Conservation (phyloP, 176 grass and related monocot genomes). For the Aegilops speltoides region DNA sequence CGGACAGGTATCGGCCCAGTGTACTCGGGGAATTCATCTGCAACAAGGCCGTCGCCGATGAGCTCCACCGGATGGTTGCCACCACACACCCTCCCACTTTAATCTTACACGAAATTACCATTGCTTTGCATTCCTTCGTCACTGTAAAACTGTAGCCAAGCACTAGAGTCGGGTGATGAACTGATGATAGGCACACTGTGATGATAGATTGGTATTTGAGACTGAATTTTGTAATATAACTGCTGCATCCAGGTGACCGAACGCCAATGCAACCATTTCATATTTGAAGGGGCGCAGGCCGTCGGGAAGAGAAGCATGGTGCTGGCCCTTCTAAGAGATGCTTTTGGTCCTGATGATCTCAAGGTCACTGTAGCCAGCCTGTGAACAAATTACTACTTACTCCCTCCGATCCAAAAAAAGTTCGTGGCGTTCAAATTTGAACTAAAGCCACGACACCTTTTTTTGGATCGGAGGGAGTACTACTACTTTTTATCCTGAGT, state of each 20-base stretch:
- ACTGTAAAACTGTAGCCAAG: neutral
- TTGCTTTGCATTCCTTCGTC: neutral
- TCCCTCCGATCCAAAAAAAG: too few relatives aligned
- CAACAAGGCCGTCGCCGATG: slow-evolving; percentile 33
- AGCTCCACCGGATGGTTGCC: slow-evolving; percentile 48
- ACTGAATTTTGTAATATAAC: slow-evolving; percentile 19
- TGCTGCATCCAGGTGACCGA: slow-evolving; percentile 29
- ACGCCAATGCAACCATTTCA: slow-evolving; percentile 37
- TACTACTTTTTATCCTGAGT: neutral
- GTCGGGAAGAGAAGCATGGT: slow-evolving; percentile 70
- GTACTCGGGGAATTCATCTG: slow-evolving; percentile 63
- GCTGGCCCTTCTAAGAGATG: slow-evolving; percentile 56
- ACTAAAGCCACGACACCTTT: too few relatives aligned
- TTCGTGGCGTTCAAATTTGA: too few relatives aligned
- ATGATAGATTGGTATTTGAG: neutral
- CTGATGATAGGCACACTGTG: neutral
- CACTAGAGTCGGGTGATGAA: neutral
- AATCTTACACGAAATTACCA: neutral
- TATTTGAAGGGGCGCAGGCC: slow-evolving; percentile 50
- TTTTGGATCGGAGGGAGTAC: neutral
- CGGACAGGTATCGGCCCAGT: slow-evolving; percentile 52
- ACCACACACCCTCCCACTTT: neutral
- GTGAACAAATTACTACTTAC: neutral
- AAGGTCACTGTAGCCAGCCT: slow-evolving; percentile 15
- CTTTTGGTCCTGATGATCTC: slow-evolving; percentile 34